Evolutionary conservation across 768 basidiomycete species (phyloP), one percentile per base, ranked within the genome.

Genomic region (Kwoniella bestiolae): DNA sequence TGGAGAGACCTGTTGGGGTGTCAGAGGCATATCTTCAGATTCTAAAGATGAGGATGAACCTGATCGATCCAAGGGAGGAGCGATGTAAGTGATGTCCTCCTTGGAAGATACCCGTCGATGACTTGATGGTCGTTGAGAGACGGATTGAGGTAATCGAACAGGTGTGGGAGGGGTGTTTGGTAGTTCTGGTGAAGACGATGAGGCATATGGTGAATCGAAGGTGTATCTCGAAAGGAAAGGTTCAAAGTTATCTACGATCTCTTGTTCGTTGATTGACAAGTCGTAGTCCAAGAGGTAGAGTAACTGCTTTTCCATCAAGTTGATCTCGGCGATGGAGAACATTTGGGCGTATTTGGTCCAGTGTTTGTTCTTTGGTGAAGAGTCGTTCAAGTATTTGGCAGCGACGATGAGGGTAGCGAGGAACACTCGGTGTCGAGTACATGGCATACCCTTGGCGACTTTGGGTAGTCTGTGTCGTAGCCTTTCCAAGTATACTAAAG

Each of bases 271-370:
- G 72, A 80, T 77, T 3, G 65, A 73, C 23, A 80, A 66, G 52
- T 80, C 77, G 66, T 79, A 80, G 82, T 95, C 91, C 70, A 99
- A 87, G 65, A 97, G 84, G 81, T 86, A 90, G 56, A 99, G 87
- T 28, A 99, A 86, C 82, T 99, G 93, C 82, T 88, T 91, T 83
- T 99, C 95, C 94, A 97, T 97, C 70, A 94, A 85, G 82, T 94
- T 96, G 80, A 97, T 79, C 71, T 83, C 82, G 60, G 82, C 80
- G 56, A 81, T 78, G 18, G 80, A 87, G 82, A 94, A 97, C 72
- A 93, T 83, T 50, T 84, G 83, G 16, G 76, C 79, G 80, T 93
- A 91, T 56, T 83, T 82, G 64, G 88, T 86, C 91, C 91, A 94
- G 80, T 94, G 91, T 55, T 90, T 85, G 82, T 94, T 94, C 85